These are phyloP conservation scores for Pseudonitzschia delicatissima DNA, from an alignment of 108 stramenopile species.

Conservation along the genomic window DNA sequence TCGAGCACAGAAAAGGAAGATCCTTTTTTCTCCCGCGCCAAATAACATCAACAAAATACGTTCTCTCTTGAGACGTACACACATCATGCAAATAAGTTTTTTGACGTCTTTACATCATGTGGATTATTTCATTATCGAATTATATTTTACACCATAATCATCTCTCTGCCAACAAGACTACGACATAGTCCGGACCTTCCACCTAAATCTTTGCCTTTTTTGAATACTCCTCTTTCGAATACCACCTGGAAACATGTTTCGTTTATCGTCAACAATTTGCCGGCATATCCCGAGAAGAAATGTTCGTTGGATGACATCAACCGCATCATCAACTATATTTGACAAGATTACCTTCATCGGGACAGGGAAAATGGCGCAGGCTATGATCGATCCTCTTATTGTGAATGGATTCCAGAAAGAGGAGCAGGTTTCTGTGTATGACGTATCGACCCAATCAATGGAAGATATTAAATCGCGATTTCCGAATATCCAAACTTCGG, in stretches of 20 bases:
- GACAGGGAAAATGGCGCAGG: conserved; percentile 94
- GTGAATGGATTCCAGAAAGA: conserved; percentile 57
- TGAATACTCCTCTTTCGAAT: background rate
- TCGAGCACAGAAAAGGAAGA: no score
- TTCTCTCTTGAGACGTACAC: no score
- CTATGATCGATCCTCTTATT: conserved; percentile 81
- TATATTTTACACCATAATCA: background rate
- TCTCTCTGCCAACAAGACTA: no score
- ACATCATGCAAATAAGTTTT: no score
- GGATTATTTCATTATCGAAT: background rate
- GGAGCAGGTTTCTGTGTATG: conserved; percentile 57
- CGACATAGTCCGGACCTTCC: no score
- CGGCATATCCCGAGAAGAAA: no score
- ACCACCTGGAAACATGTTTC: background rate
- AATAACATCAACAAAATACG: no score
- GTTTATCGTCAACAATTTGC: background rate
- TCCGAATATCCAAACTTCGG: conserved; percentile 43
- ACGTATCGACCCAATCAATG: conserved; percentile 55
- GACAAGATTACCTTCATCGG: conserved; percentile 86
- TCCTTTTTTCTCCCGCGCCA: no score
- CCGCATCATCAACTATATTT: conserved; percentile 13
- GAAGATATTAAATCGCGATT: conserved; percentile 33
- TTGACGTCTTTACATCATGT: background rate
- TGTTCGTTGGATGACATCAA: conserved; percentile 19
- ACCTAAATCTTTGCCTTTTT: no score